phyloP scores from a whole-genome alignment of 2,329 filamentous ascomycete species.

The Curvularia spicifera region DNA sequence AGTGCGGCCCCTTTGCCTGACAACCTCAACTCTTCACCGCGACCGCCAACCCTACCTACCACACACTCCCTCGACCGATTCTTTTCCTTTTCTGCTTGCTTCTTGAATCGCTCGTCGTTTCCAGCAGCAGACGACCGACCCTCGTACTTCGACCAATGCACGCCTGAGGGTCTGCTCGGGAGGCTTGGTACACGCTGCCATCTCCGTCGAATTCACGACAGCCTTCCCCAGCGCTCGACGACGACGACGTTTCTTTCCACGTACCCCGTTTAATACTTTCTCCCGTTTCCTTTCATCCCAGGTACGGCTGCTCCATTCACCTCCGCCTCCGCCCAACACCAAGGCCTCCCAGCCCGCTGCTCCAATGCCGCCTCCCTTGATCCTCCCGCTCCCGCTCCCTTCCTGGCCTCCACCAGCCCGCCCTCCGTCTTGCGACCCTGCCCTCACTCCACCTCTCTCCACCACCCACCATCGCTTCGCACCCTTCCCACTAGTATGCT shows the following conservation, averaged over 20 bases:
- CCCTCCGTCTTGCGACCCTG: constrained; percentile 18
- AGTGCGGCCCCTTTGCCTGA: constrained; percentile 30
- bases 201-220: constrained; percentile 48
- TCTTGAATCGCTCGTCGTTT: constrained; percentile 36
- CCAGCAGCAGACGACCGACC: constrained; percentile 32
- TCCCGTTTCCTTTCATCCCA: constrained; percentile 34
- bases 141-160: constrained; percentile 45
- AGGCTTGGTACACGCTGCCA: constrained; percentile 52
- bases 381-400: constrained; percentile 10
- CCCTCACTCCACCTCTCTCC: constrained; percentile 16
- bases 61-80: constrained; percentile 40
- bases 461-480: constrained; percentile 12
- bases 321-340: constrained; percentile 10
- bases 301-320: constrained; percentile 34
- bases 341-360: constrained; percentile 15
- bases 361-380: constrained; percentile 25
- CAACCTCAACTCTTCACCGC: constrained; percentile 33
- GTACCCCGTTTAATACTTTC: constrained; percentile 49
- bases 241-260: constrained; percentile 40
- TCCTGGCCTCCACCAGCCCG: constrained; percentile 20
- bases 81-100: constrained; percentile 42
- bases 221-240: constrained; percentile 45
- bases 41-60: constrained; percentile 32
- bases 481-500: constrained; percentile 22
- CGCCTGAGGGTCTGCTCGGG: constrained; percentile 47